Evolutionary conservation across 2,329 filamentous ascomycete species (phyloP).

Genomic region (Cylindrodendrum hubeiense): DNA sequence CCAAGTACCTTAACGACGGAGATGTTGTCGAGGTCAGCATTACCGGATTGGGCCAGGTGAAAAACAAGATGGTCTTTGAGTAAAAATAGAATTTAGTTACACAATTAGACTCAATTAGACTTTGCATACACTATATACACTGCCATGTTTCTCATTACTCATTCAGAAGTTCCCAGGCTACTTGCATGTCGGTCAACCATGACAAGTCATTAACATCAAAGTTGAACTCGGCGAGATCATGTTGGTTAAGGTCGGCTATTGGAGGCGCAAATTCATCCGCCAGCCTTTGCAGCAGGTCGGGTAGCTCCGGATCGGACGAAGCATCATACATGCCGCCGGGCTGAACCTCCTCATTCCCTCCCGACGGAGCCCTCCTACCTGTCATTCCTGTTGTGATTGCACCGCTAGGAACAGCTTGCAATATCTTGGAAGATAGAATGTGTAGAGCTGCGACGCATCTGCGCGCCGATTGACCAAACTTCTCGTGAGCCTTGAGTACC

Average conservation of each 20-base stretch:
- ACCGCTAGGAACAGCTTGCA: conserved; percentile 35
- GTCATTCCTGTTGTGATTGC: background rate
- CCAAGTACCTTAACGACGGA: conserved; percentile 56
- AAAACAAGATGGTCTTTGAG: conserved; percentile 55
- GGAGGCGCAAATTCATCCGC: conserved; percentile 39
- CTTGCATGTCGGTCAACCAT: conserved; percentile 50
- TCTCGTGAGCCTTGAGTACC: conserved; percentile 49
- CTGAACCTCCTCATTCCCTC: background rate
- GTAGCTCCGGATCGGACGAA: conserved; percentile 7
- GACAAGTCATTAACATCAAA: conserved; percentile 50
- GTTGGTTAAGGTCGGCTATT: conserved; percentile 34
- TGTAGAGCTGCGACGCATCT: conserved; percentile 50
- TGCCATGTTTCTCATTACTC: conserved; percentile 14
- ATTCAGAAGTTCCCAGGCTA: conserved; percentile 47
- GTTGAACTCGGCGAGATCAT: conserved; percentile 44
- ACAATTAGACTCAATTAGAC: background rate
- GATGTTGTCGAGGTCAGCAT: conserved; percentile 60
- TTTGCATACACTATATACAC: background rate
- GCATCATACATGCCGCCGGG: background rate
- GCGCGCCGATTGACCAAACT: conserved; percentile 48
- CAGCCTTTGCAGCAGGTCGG: conserved; percentile 33
- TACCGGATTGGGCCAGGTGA: conserved; percentile 47
- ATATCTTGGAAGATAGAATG: conserved; percentile 50
- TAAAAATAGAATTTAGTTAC: conserved; percentile 22
- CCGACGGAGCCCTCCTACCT: background rate